A percentile compares a stretch with the other conserved stretches of the same genome.
These are phyloP conservation scores for Fragilaria crotonensis DNA, from an alignment of 108 stramenopile species.

Conservation along the genomic window DNA sequence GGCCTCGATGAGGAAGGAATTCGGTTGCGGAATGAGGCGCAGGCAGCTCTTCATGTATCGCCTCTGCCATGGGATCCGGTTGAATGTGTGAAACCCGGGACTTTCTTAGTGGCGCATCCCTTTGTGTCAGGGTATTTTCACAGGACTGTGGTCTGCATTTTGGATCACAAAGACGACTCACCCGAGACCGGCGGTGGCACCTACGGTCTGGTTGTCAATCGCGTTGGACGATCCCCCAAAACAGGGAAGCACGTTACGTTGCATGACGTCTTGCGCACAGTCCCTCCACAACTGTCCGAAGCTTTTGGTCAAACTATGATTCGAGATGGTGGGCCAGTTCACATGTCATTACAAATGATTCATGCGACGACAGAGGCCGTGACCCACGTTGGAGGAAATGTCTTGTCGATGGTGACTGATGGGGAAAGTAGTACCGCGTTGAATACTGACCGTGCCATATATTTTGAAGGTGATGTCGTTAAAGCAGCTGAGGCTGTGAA, in stretches of 20 bases:
- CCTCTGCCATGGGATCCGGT: conserved; percentile 20
- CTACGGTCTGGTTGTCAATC: conserved; percentile 78
- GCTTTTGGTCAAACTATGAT: conserved; percentile 60
- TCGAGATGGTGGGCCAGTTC: conserved; percentile 78
- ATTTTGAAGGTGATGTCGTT: conserved; percentile 59
- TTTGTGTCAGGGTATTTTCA: conserved; percentile 70
- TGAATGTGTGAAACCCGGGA: conserved; percentile 47
- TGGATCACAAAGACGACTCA: conserved; percentile 38
- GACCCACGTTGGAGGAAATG: conserved; percentile 43
- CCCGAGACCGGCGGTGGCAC: conserved; percentile 27
- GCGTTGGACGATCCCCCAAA: conserved; percentile 23
- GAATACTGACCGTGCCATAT: conserved; percentile 40
- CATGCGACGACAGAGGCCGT: conserved; percentile 19
- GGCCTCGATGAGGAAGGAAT: conserved; percentile 18
- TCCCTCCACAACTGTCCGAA: conserved; percentile 27
- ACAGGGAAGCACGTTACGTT: conserved; percentile 18
- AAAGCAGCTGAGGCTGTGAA: conserved; percentile 56
- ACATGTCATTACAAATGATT: conserved; percentile 69
- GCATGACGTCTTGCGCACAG: conserved; percentile 17
- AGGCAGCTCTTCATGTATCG: conserved; percentile 18
- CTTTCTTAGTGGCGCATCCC: conserved; percentile 76
- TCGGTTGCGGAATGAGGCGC: conserved; percentile 20
- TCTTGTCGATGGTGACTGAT: conserved; percentile 23
- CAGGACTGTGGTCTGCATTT: conserved; percentile 61
- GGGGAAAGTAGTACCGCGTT: conserved; percentile 20